These are phyloP conservation scores for Aspergillus carbonarius DNA, from an alignment of 2,329 filamentous ascomycete genomes.

Conservation along the genomic window DNA sequence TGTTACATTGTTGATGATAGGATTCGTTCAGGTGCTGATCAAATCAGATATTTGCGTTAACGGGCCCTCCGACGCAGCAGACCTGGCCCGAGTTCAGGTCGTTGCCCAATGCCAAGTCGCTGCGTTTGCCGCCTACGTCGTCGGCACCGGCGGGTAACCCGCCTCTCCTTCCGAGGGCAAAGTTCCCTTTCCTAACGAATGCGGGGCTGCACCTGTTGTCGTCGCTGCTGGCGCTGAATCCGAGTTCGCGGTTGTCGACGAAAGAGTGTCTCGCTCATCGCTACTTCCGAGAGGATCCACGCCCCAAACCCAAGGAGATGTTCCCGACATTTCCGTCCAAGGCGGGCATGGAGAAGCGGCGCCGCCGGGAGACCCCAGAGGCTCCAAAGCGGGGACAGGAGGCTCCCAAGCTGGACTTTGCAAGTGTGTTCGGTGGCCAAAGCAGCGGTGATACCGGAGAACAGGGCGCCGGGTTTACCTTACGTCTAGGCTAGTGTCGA, in stretches of 20 bases:
- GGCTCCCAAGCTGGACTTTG: conserved; percentile 64
- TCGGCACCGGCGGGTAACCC: conserved; percentile 38
- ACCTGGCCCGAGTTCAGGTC: conserved; percentile 84
- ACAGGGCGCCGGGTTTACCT: conserved; percentile 55
- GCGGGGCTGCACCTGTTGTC: conserved; percentile 71
- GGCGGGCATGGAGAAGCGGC: conserved; percentile 81
- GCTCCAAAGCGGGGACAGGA: conserved; percentile 78
- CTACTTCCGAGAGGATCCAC: conserved; percentile 87
- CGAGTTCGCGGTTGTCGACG: conserved; percentile 67
- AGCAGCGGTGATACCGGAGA: conserved; percentile 65
- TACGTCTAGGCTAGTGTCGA: conserved; percentile 57
- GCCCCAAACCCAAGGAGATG: conserved; percentile 84
- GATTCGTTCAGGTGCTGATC: conserved; percentile 3
- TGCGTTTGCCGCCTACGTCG: conserved; percentile 62
- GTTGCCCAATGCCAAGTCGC: conserved; percentile 78
- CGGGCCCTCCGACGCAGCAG: conserved; percentile 78
- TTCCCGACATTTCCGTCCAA: conserved; percentile 97
- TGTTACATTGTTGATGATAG: not conserved
- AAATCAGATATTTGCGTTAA: conserved; percentile 74
- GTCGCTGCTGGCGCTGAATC: conserved; percentile 72
- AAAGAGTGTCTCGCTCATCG: conserved; percentile 71
- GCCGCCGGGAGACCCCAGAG: conserved; percentile 71
- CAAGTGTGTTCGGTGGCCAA: conserved; percentile 67
- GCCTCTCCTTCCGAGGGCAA: conserved; percentile 64
- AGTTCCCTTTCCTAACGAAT: conserved; percentile 77